A percentile compares a stretch with the other conserved stretches of the same genome.
Conservation (phyloP, 2,329 filamentous ascomycete species). For the Torrubiella hemipterigena region DNA sequence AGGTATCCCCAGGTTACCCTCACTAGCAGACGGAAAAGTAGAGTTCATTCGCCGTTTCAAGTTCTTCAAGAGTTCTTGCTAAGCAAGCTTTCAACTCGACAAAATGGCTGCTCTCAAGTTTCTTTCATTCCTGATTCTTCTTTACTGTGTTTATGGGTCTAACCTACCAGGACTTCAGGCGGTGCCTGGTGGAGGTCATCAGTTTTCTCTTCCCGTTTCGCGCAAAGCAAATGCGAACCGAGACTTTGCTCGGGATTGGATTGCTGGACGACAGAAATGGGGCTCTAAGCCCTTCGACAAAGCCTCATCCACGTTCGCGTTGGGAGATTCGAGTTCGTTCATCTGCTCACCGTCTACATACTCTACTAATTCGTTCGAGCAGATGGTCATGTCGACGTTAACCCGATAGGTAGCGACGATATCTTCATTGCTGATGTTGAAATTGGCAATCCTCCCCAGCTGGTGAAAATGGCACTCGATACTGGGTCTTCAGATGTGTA, state of each 20-base stretch:
- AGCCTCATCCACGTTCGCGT: conserved; percentile 12
- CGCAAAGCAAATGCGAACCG: conserved; percentile 12
- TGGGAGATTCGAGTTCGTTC: conserved; percentile 16
- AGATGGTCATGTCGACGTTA: conserved; percentile 21
- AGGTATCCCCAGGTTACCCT: too few relatives aligned
- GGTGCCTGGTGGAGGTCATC: too few relatives aligned
- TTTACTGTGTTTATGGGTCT: too few relatives aligned
- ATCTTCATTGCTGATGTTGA: conserved; percentile 30
- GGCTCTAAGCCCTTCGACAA: conserved; percentile 13
- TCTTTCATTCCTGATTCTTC: conserved; percentile 1
- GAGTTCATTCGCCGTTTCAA: too few relatives aligned
- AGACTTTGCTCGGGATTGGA: conserved; percentile 21
- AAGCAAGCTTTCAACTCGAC: too few relatives aligned
- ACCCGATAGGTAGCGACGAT: conserved; percentile 26
- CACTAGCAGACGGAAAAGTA: too few relatives aligned
- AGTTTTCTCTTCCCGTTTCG: conserved; percentile 17
- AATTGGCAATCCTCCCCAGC: conserved; percentile 36
- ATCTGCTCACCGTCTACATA: too few relatives aligned
- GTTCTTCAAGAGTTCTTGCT: too few relatives aligned
- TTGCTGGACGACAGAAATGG: conserved; percentile 21
- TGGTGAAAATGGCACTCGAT: conserved; percentile 35
- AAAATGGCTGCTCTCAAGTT: too few relatives aligned
- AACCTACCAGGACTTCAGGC: too few relatives aligned
- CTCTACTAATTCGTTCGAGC: conserved; percentile 9
- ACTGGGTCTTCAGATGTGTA: conserved; percentile 50